A percentile compares a stretch with the other conserved stretches of the same genome.
Conservation (phyloP, 495 filamentous ascomycete genomes). For the Tuber magnatum region DNA sequence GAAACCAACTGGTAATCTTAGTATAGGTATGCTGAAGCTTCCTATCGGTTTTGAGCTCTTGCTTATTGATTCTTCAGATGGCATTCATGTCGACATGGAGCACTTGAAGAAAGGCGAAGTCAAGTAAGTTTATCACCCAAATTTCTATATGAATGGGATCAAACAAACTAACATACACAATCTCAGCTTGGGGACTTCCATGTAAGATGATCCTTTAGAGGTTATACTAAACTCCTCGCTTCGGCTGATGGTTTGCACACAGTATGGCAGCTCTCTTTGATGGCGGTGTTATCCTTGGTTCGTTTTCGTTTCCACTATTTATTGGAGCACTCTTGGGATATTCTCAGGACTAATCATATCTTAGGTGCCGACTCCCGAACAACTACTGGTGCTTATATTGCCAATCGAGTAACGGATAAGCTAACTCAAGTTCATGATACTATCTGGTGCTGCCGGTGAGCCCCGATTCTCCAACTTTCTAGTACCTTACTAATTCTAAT, state of each 20-base stretch:
- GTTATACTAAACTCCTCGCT: slow-evolving; percentile 9
- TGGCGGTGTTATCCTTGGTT: slow-evolving; percentile 86
- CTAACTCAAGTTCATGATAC: slow-evolving; percentile 97
- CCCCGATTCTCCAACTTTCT: neutral
- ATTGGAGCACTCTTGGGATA: neutral
- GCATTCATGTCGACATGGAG: slow-evolving; percentile 97
- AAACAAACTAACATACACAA: slow-evolving; percentile 38
- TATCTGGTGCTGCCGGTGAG: slow-evolving; percentile 87
- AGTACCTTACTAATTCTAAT: neutral
- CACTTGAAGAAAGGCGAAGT: slow-evolving; percentile 67
- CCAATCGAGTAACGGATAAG: slow-evolving; percentile 98
- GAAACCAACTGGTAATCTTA: slow-evolving; percentile 39
- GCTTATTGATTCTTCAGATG: slow-evolving; percentile 58
- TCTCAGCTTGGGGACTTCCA: slow-evolving; percentile 84
- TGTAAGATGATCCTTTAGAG: slow-evolving; percentile 55
- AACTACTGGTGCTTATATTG: slow-evolving; percentile 97
- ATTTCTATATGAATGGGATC: slow-evolving; percentile 33
- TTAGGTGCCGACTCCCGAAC: slow-evolving; percentile 88
- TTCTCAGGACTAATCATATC: slow-evolving; percentile 14
- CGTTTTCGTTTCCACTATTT: slow-evolving; percentile 15
- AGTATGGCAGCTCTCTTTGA: slow-evolving; percentile 96
- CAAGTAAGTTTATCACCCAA: slow-evolving; percentile 59
- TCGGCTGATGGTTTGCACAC: slow-evolving; percentile 23
- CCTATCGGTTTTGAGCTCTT: slow-evolving; percentile 17
- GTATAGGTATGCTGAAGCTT: slow-evolving; percentile 33